Evolutionary conservation across 1,139 yeast species (phyloP), one percentile per base, ranked within the genome.

Genomic region (Pichia sp.): DNA sequence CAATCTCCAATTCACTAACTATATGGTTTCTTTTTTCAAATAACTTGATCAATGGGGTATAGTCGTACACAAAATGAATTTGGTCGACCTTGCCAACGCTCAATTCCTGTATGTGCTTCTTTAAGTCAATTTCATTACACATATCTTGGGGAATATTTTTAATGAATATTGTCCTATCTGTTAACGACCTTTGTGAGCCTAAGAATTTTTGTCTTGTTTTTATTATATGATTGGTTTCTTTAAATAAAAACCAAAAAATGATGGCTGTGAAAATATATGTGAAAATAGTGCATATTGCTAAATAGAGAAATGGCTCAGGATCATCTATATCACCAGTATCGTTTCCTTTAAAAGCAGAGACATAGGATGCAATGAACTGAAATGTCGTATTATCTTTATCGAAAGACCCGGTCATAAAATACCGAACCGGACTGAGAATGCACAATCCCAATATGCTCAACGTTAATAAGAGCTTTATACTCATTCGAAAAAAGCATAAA

Each of bases 171-270:
- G 98, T 94, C 54, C 97, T 71, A 68, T 92, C 98, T 0, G 97
- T 88, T 41, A 92, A 74, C 3, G 96, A 82, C 60, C 85, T 83
- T 61, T 90, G 97, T 42, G 81, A 77, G 0, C 97, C 98, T 52
- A 92, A 69, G 61, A 85, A 88, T 50, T 73, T 72, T 61, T 92
- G 98, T 46, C 99, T 74, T 9, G 87, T 81, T 50, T 74, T 72
- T 28, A 90, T 82, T 37, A 92, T 86, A 51, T 75, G 72, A 44
- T 73, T 70, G 0, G 97, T 88, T 55, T 82, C 92, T 37, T 75
- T 68, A 54, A 81, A 74, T 46, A 90, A 61, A 55, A 81, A 73
- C 52, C 72, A 74, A 44, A 80, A 71, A 3, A 90, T 80, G 38
- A 88, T 64, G 5, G 73, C 68, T 1, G 97, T 86, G 65, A 94